These are phyloP conservation scores for Hypoxylon sp. DNA, from an alignment of 2,329 filamentous ascomycete genomes.

Conservation along the genomic window DNA sequence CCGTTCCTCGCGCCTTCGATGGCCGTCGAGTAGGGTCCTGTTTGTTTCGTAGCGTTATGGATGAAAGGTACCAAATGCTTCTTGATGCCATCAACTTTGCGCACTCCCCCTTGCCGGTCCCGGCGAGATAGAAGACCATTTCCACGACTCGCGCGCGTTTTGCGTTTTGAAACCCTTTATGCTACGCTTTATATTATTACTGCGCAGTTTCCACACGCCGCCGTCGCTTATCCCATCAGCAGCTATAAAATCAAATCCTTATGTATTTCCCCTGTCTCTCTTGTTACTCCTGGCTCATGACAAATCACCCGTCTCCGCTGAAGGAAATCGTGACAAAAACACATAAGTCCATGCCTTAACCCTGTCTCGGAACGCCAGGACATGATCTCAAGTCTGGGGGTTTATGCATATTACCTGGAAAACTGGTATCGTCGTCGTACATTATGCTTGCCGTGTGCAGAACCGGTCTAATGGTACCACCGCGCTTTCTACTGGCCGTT, in stretches of 20 bases:
- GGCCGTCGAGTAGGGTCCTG: constrained; percentile 7
- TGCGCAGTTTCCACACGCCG: constrained; percentile 17
- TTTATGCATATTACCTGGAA: constrained; percentile 29
- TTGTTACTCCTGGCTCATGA: constrained; percentile 26
- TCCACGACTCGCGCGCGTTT: constrained; percentile 15
- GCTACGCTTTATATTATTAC: constrained; percentile 35
- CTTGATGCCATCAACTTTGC: constrained; percentile 14
- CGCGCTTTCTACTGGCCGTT: constrained; percentile 49
- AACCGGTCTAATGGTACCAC: constrained; percentile 24
- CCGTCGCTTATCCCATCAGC: constrained; percentile 17
- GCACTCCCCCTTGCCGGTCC: constrained; percentile 12
- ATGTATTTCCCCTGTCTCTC: constrained; percentile 29
- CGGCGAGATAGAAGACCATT: constrained; percentile 19
- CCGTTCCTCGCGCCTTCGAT: constrained; percentile 7
- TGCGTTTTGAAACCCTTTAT: constrained; percentile 6
- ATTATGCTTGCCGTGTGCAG: constrained; percentile 33
- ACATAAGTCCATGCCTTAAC: constrained; percentile 37
- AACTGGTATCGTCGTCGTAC: constrained; percentile 38
- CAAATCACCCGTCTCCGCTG: constrained; percentile 21
- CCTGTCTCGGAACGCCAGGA: constrained; percentile 44
- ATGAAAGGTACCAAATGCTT: constrained; percentile 15
- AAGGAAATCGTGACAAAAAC: constrained; percentile 34
- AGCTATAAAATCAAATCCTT: constrained; percentile 31
- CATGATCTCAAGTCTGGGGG: constrained; percentile 38
- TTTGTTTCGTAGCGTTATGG: constrained; percentile 17